Percentiles rank a stretch among this genome's conserved stretches.
Conservation (phyloP, 345 rosid genomes). For the Citrus glauca region DNA sequence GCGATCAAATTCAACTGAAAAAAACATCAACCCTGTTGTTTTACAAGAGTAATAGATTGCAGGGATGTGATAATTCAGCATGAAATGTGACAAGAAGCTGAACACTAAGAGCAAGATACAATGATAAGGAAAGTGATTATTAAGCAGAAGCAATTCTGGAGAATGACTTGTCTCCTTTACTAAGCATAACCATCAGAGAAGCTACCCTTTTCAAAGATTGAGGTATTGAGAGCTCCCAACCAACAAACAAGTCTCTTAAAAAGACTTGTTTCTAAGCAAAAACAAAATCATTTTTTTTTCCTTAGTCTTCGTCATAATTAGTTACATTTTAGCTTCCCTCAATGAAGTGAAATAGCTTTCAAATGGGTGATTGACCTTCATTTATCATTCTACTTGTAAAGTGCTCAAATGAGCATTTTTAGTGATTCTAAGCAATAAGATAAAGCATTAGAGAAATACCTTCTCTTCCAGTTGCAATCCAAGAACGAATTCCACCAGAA, state of each 20-base stretch:
- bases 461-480: constrained; percentile 82
- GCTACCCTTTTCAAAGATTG: not conserved
- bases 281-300: too few species aligned
- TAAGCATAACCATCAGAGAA: not conserved
- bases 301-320: not conserved
- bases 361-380: not conserved
- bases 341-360: not conserved
- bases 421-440: not conserved
- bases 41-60: not conserved
- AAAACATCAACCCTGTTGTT: not conserved
- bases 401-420: not conserved
- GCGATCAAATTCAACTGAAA: not conserved
- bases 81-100: not conserved
- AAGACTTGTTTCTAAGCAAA: not conserved
- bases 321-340: not conserved
- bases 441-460: constrained; percentile 28
- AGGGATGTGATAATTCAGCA: not conserved
- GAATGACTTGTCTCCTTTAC: not conserved
- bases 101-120: not conserved
- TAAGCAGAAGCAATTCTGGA: not conserved
- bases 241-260: not conserved
- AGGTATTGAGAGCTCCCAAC: not conserved
- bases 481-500: constrained; percentile 59
- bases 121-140: not conserved
- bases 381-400: not conserved